Base-by-base conservation (phyloP, 352 stramenopile genomes). In the Phytophthora cryptogea region DNA sequence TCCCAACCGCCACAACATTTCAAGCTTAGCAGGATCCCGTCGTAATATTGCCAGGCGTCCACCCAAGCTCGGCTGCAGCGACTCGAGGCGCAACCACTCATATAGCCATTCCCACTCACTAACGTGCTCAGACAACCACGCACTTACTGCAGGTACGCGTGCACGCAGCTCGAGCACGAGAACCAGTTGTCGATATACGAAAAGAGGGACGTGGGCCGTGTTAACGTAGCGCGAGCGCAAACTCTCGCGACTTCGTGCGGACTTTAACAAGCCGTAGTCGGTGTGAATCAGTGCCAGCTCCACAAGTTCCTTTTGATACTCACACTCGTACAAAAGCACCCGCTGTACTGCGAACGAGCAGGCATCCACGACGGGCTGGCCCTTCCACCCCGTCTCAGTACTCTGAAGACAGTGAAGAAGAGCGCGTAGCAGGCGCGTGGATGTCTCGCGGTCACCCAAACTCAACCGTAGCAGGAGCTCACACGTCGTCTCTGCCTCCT, bases 71-170 rank as follows among this genome's bases (percentile, higher is more conserved):
- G 83, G 85, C 35, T 91, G 86, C 42, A 96, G 65, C 28, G 84
- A 95, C 53, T 96, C 86, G 8, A 94, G 47, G 35, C 87, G 86
- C n/a, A 96, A 61, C 87, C 87, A 96, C 45, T 96, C 84, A 51
- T 96, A 94, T 49, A 89, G 78, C 87, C 87, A 96, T 26, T 89
- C 75, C 85, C 86, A 94, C 17, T 83, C 68, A 27, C 50, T 66
- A 4, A 70, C 67, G 51, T 92, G 80, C 10, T 68, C 69, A 20
- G 55, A 44, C 17, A 95, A 63, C 84, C 83, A 95, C 17, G 53
- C 27, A 11, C 61, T 75, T 31, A 93, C 83, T 14, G 50, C 60
- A 45, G 71, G 61, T 10, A 94, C 76, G 28, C 88, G 88, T 46
- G 70, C 66, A 61, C 87, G 76, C 39, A 95, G 52, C 61, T 94